Evolutionary conservation across 495 filamentous ascomycete species (phyloP).

Genomic region (Penicillium ucsense): DNA sequence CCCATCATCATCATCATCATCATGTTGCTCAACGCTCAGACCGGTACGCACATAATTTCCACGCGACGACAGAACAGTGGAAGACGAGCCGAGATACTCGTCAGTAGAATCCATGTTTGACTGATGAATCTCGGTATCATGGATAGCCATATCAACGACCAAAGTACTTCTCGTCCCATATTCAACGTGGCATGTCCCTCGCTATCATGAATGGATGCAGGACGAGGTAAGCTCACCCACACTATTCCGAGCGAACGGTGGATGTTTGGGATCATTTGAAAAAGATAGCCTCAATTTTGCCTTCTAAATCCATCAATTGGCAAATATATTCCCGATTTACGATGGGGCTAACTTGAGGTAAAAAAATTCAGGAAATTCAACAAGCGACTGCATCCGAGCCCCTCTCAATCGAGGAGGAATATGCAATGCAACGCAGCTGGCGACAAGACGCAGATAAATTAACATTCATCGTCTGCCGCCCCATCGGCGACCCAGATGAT

Average conservation of each 20-base stretch:
- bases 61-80: too few species aligned
- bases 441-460: constrained; percentile 53
- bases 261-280: too few species aligned
- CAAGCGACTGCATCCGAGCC: constrained; percentile 76
- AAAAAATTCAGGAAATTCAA: constrained; percentile 54
- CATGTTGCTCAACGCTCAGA: constrained; percentile 36
- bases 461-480: constrained; percentile 36
- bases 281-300: too few species aligned
- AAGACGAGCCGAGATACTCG: too few species aligned
- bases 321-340: too few species aligned
- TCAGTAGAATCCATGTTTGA: too few species aligned
- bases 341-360: too few species aligned
- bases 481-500: constrained; percentile 4
- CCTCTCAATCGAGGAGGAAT: constrained; percentile 67
- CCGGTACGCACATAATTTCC: constrained; percentile 16
- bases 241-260: background rate
- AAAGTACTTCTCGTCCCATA: constrained; percentile 73
- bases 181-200: constrained; percentile 65
- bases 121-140: too few species aligned
- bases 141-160: constrained; percentile 54
- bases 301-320: too few species aligned
- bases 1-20: background rate
- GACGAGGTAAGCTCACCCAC: constrained; percentile 47
- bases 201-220: constrained; percentile 88
- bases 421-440: constrained; percentile 78